These are phyloP conservation scores for Arabidopsis suecica DNA, from an alignment of 345 rosid species.

Conservation along the genomic window DNA sequence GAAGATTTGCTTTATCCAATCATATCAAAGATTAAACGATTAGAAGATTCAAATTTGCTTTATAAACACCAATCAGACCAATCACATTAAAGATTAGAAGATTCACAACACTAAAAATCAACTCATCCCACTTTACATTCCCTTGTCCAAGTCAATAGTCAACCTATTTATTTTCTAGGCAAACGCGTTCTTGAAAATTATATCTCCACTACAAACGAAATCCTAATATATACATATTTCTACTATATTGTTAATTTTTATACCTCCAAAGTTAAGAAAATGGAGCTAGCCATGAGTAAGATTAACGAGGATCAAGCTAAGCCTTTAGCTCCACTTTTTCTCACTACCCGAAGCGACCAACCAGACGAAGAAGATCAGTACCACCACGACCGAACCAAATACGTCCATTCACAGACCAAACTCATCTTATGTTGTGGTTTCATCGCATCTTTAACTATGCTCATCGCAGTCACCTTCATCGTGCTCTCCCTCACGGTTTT, in stretches of 20 bases:
- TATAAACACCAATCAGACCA: neutral
- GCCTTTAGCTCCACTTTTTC: constrained; percentile 36
- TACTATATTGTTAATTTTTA: neutral
- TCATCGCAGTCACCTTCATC: constrained; percentile 42
- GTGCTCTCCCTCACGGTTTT: constrained; percentile 39
- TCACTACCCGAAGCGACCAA: constrained; percentile 34
- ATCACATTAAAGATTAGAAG: constrained; percentile 28
- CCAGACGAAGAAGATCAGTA: constrained; percentile 32
- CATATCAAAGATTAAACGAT: too few relatives aligned
- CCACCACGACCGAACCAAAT: constrained; percentile 26
- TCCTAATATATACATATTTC: neutral
- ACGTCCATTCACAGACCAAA: constrained; percentile 23
- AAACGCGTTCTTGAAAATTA: constrained; percentile 29
- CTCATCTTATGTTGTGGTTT: constrained; percentile 46
- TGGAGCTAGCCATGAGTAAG: constrained; percentile 32
- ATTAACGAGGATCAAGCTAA: constrained; percentile 31
- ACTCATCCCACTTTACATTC: constrained; percentile 23
- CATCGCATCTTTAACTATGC: constrained; percentile 15
- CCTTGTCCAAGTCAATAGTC: constrained; percentile 39
- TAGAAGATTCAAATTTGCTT: neutral
- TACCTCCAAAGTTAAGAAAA: constrained; percentile 4
- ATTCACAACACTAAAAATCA: constrained; percentile 22
- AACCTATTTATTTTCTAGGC: constrained; percentile 8
- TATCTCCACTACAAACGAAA: constrained; percentile 10
- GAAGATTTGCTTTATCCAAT: too few relatives aligned